Conservation (phyloP, 495 filamentous ascomycete genomes). For the Saxophila tyrrhenica region DNA sequence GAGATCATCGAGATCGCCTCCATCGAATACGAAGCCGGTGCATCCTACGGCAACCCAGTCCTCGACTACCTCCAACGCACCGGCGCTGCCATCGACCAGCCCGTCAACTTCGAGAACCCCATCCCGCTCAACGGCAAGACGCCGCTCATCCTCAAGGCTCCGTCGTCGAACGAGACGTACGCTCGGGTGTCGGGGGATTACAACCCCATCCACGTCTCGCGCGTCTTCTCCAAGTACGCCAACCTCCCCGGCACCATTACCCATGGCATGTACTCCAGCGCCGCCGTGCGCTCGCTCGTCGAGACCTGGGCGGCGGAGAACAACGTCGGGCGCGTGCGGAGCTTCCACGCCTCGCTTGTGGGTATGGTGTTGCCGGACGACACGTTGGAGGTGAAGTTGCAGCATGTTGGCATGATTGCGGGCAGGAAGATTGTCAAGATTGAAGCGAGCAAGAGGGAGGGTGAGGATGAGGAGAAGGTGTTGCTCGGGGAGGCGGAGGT, state of each 20-base stretch:
- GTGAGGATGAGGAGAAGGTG: conserved; percentile 90
- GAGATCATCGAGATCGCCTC: conserved; percentile 93
- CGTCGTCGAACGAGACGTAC: conserved; percentile 96
- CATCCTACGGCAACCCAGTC: conserved; percentile 90
- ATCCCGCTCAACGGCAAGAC: conserved; percentile 92
- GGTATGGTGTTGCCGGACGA: conserved; percentile 98
- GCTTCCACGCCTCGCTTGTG: conserved; percentile 87
- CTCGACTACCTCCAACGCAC: conserved; percentile 91
- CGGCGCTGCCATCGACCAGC: conserved; percentile 89
- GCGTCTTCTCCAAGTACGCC: conserved; percentile 90
- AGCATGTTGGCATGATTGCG: conserved; percentile 94
- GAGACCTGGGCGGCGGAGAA: conserved; percentile 99
- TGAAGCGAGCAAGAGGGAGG: conserved; percentile 84
- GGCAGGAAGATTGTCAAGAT: conserved; percentile 99
- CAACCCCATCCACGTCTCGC: conserved; percentile 97
- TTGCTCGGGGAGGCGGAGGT: conserved; percentile 92
- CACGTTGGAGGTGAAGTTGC: conserved; percentile 80
- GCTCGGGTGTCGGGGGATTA: conserved; percentile 95
- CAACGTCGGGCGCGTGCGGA: conserved; percentile 91
- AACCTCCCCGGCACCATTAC: conserved; percentile 93
- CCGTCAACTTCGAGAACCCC: conserved; percentile 91
- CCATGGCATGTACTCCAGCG: conserved; percentile 98
- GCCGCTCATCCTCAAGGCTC: conserved; percentile 72
- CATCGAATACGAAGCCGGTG: conserved; percentile 82
- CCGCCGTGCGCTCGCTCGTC: conserved; percentile 92